Evolutionary conservation across 805 yeast genomes (phyloP).

Genomic region (Cyberlindnera saturnus): DNA sequence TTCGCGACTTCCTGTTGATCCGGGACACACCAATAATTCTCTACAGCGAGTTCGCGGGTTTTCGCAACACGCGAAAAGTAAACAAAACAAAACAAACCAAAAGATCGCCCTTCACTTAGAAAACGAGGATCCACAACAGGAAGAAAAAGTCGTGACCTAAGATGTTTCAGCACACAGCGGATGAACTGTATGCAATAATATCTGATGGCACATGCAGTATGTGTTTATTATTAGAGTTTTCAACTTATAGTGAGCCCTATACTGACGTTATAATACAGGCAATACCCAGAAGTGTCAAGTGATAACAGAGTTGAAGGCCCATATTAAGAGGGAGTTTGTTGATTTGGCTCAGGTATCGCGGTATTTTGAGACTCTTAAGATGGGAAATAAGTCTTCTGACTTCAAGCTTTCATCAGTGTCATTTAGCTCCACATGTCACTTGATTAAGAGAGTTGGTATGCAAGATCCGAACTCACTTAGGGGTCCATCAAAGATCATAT

Average conservation of each 20-base stretch:
- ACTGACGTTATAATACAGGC: slow-evolving; percentile 7
- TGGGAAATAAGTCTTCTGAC: slow-evolving; percentile 37
- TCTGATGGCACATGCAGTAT: slow-evolving; percentile 9
- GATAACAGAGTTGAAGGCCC: slow-evolving; percentile 38
- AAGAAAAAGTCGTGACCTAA: neutral
- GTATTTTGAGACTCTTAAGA: slow-evolving; percentile 43
- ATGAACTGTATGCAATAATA: slow-evolving; percentile 8
- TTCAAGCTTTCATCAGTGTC: slow-evolving; percentile 34
- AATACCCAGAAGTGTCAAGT: slow-evolving; percentile 12
- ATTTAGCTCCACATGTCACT: slow-evolving; percentile 48
- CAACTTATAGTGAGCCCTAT: neutral
- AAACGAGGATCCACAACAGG: neutral
- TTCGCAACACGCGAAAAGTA: slow-evolving; percentile 1
- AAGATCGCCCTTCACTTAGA: neutral
- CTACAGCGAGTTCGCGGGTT: neutral
- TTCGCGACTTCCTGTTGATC: no score
- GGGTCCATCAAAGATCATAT: slow-evolving; percentile 35
- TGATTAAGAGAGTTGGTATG: slow-evolving; percentile 51
- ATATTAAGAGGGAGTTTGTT: slow-evolving; percentile 49
- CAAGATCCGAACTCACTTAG: slow-evolving; percentile 44
- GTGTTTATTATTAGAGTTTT: slow-evolving; percentile 1
- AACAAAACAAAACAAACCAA: neutral
- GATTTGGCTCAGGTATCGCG: slow-evolving; percentile 42
- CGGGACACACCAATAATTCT: no score
- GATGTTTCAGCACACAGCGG: slow-evolving; percentile 17